Evolutionary conservation across 441 rosid species (phyloP), one percentile per base, ranked within the genome.

Genomic region (Gossypium aridum): DNA sequence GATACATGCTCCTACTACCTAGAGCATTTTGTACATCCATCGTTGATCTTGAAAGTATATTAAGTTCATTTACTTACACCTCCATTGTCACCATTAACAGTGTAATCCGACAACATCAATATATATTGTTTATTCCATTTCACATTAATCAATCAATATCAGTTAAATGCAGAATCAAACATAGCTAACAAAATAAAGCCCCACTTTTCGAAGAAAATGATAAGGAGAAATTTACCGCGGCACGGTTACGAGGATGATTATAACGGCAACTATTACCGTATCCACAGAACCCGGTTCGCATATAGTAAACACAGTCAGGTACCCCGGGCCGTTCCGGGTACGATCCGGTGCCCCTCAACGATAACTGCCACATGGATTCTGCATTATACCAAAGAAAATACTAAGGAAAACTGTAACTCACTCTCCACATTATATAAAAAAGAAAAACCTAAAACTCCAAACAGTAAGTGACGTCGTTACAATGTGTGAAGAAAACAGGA

Each of bases 211-310:
- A 19, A 10, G 34, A 43, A 51, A 73, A 69, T 56, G 54, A 47
- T 25, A 19, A 19, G 39, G 45, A 60, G 31, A 26, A 20, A 51
- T 13, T 76, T 88, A 94, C 98, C 87, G 91, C 85, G 2, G 96
- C 93, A 43, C 98, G 97, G 82, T 94, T 84, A 13, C 83, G 93
- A 80, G 98, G 98, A 76, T 94, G 98, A 75, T 94, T 92, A 85
- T 84, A 92, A 64, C 97, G 96, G 84, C 98, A 94, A 84, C 97
- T 84, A 57, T 65, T 75, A 63, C 92, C 91, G 20, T 83, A 94
- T n/a, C 91, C 96, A 80, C 98, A 94, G 77, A 77, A 79, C 62
- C 98, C 97, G 14, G 97, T 92, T 62, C 97, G 88, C 97, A 94
- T 89, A 80, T 94, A 94, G 83, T 88, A 94, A 3, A 90, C 90